These are phyloP conservation scores for Suillus cothurnatus DNA, from an alignment of 768 basidiomycete species.

Conservation along the genomic window DNA sequence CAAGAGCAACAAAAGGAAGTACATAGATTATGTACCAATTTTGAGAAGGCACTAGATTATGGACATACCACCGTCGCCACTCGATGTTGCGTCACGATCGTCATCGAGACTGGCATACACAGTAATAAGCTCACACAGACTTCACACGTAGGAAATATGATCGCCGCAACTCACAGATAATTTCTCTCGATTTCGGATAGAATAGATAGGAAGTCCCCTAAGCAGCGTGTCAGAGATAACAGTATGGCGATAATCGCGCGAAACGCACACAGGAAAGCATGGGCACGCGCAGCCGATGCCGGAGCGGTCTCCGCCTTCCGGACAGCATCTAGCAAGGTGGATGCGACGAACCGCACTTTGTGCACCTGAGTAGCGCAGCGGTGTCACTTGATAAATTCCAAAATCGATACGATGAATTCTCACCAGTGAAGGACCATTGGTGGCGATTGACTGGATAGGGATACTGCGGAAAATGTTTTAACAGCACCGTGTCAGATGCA, in stretches of 20 bases:
- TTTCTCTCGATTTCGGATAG: conserved; percentile 90
- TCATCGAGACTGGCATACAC: conserved; percentile 57
- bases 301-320: conserved; percentile 79
- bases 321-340: conserved; percentile 83
- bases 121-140: conserved; percentile 16
- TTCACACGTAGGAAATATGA: conserved; percentile 4
- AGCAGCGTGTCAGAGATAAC: conserved; percentile 4
- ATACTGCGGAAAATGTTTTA: conserved; percentile 52
- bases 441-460: conserved; percentile 91
- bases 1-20: conserved; percentile 4
- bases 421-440: conserved; percentile 81
- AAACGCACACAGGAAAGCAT: conserved; percentile 79
- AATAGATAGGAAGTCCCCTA: conserved; percentile 93
- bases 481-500: conserved; percentile 7
- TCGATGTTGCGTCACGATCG: conserved; percentile 64
- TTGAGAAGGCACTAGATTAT: conserved; percentile 17
- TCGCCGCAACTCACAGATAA: conserved; percentile 61
- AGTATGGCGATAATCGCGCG: conserved; percentile 7
- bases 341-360: conserved; percentile 93
- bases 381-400: not conserved
- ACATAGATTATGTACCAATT: not conserved
- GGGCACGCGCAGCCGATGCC: conserved; percentile 80
- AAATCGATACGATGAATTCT: conserved; percentile 21
- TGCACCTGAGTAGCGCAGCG: conserved; percentile 56
- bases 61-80: conserved; percentile 52